Conservation (phyloP, 2,329 filamentous ascomycete genomes). For the Aspergillus spinulosporus region DNA sequence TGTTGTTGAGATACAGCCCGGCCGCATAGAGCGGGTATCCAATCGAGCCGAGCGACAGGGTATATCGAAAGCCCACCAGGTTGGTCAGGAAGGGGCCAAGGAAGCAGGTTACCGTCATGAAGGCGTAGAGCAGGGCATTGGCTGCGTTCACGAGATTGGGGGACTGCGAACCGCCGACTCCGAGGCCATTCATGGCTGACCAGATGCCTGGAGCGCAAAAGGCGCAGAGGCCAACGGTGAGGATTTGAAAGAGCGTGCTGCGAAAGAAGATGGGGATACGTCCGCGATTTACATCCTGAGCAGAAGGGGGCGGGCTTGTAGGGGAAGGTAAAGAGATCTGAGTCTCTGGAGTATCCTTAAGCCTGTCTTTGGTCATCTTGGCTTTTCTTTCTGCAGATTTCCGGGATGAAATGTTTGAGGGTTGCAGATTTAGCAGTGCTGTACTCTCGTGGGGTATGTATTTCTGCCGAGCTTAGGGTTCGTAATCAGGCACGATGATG, state of each 20-base stretch:
- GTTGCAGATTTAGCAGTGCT: not conserved
- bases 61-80: too few species aligned
- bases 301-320: not conserved
- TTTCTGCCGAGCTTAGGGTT: not conserved
- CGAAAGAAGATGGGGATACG: not conserved
- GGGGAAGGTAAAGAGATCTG: not conserved
- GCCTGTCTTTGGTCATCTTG: too few species aligned
- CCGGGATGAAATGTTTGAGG: too few species aligned
- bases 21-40: too few species aligned
- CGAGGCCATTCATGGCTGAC: not conserved
- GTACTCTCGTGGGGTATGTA: not conserved
- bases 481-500: not conserved
- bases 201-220: conserved; percentile 1
- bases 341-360: not conserved
- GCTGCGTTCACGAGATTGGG: not conserved
- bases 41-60: too few species aligned
- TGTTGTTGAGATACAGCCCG: too few species aligned
- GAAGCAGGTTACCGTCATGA: not conserved
- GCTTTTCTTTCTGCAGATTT: too few species aligned
- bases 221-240: not conserved
- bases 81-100: too few species aligned
- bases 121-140: not conserved
- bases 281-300: not conserved
- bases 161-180: not conserved
- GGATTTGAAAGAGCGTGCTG: not conserved